A percentile compares a stretch with the other conserved stretches of the same genome.
These are phyloP conservation scores for Cordyceps pruinosa DNA, from an alignment of 2,329 filamentous ascomycete species.

Conservation along the genomic window DNA sequence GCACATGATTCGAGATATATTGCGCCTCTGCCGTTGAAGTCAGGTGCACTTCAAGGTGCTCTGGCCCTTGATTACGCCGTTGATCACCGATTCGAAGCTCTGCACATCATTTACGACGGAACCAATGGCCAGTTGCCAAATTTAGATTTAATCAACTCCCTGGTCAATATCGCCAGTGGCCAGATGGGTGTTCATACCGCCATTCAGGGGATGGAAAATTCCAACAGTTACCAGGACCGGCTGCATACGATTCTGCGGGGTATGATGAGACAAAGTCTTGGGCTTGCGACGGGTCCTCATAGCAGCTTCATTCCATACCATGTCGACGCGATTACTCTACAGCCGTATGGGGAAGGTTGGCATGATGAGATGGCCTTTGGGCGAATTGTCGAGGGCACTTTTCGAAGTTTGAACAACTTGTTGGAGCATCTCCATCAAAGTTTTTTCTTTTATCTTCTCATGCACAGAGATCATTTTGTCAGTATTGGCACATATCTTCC, in stretches of 20 bases:
- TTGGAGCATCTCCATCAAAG: constrained; percentile 96
- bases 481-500: constrained; percentile 97
- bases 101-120: constrained; percentile 92
- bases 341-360: constrained; percentile 86
- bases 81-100: constrained; percentile 73
- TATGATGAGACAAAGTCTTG: constrained; percentile 86
- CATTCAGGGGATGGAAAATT: constrained; percentile 81
- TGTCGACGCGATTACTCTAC: constrained; percentile 89
- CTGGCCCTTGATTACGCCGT: constrained; percentile 90
- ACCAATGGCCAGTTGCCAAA: constrained; percentile 95
- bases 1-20: constrained; percentile 67
- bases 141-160: constrained; percentile 90
- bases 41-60: constrained; percentile 85
- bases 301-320: constrained; percentile 97
- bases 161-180: constrained; percentile 76
- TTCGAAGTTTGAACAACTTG: constrained; percentile 90
- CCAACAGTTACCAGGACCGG: constrained; percentile 71
- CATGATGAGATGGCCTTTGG: constrained; percentile 97
- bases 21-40: constrained; percentile 76
- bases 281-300: constrained; percentile 83
- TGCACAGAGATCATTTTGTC: constrained; percentile 87
- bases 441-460: constrained; percentile 97
- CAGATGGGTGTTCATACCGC: constrained; percentile 86
- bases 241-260: constrained; percentile 84
- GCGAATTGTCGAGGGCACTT: constrained; percentile 79